Evolutionary conservation across 805 yeast species (phyloP), one percentile per base, ranked within the genome.

Genomic region (Spathaspora girioi): DNA sequence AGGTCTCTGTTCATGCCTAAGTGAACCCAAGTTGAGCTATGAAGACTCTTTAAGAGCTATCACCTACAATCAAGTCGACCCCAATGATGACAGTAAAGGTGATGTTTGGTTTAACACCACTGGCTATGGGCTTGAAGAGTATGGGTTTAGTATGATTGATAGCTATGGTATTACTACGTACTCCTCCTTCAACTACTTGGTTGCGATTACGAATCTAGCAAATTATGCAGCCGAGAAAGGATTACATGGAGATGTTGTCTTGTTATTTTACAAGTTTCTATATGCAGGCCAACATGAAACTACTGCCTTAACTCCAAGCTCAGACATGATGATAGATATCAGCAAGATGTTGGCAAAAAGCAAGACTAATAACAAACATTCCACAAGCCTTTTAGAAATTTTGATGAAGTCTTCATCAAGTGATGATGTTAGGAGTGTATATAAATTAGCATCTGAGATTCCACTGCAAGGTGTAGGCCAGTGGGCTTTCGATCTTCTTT

Each of bases 221-320:
- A 20, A 15, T 18, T 15, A 18, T 15, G 50, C 50, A 9, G 14
- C 32, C 15, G 8, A 6, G 9, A 29, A 35, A 42, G 50, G 50
- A 5, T 42, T 42, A 20, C 46, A 47, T 35, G 50, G 50, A 11
- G 50, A 47, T 47, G 29, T 43, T 18, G 32, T 29, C 11, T 43
- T 48, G 20, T 48, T 48, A 38, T 38, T 42, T 35, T 43, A 43
- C 38, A 48, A 48, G 35, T 48, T 48, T 23, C 27, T 48, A n/a
- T 48, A 43, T 35, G 50, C 27, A 20, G 50, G 46, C 5, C 43
- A 48, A 43, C 43, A 42, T 14, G 38, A 45, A 15, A 17, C 51
- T 38, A 45, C 45, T 40, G 20, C 27, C 26, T 11, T 49, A 19
- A 42, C 17, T 29, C 17, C 51, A 20, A 40, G 27, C 31, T 49